Evolutionary conservation across 129 eudicot genomes (phyloP).

Genomic region (Helichrysum umbraculigerum): DNA sequence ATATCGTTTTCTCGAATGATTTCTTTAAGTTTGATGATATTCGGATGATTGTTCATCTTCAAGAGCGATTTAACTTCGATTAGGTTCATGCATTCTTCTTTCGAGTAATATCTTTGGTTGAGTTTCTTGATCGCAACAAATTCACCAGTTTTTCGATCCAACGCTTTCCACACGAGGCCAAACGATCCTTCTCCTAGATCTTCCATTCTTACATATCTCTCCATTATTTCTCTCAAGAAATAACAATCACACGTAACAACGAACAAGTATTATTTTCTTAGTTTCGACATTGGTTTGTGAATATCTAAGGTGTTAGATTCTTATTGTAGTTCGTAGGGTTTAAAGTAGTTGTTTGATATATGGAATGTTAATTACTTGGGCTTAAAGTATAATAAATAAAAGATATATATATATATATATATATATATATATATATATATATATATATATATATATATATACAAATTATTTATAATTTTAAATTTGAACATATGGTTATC

Average conservation of each 20-base stretch:
- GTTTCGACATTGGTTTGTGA: background rate
- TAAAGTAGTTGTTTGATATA: background rate
- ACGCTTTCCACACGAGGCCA: slow-evolving; percentile 15
- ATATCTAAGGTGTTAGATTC: background rate
- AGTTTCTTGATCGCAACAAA: slow-evolving; percentile 25
- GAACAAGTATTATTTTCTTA: too few relatives aligned
- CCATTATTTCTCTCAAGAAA: slow-evolving; percentile 4
- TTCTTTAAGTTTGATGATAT: slow-evolving; percentile 14
- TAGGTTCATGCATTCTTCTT: slow-evolving; percentile 19
- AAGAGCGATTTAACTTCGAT: slow-evolving; percentile 17
- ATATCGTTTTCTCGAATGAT: background rate
- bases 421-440: too few relatives aligned
- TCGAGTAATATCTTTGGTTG: background rate
- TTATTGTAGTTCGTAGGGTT: background rate
- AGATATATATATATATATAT: too few relatives aligned
- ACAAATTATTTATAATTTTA: too few relatives aligned
- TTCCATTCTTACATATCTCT: background rate
- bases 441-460: too few relatives aligned
- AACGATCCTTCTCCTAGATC: slow-evolving; percentile 19
- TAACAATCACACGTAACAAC: background rate
- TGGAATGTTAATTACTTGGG: background rate
- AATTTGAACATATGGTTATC: too few relatives aligned
- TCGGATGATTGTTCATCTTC: slow-evolving; percentile 9
- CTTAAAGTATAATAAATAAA: too few relatives aligned
- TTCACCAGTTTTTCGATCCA: background rate